Conservation (phyloP, 768 basidiomycete genomes). For the Hemileccinum rubropunctum region DNA sequence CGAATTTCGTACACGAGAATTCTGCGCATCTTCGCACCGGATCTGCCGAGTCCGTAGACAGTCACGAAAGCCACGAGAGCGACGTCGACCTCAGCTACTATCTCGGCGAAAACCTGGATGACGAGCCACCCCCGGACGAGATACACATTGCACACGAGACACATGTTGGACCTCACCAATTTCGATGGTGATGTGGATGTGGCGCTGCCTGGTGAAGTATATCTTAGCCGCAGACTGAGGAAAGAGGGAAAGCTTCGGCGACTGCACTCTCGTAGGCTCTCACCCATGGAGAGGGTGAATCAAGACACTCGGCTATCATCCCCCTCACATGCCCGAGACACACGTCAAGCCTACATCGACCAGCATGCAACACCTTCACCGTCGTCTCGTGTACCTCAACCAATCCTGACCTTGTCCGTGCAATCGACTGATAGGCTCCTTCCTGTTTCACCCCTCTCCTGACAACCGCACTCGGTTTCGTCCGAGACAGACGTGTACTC, state of each 20-base stretch:
- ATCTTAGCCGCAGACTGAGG: slow-evolving; percentile 49
- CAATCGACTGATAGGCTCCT: slow-evolving; percentile 23
- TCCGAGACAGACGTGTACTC: slow-evolving; percentile 16
- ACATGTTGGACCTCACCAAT: slow-evolving; percentile 63
- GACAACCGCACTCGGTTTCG: slow-evolving; percentile 7
- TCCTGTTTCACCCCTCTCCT: slow-evolving; percentile 18
- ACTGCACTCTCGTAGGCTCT: slow-evolving; percentile 37
- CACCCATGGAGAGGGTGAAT: slow-evolving; percentile 9
- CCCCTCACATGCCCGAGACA: neutral
- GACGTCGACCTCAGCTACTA: slow-evolving; percentile 45
- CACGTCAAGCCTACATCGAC: neutral
- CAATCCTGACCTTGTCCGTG: slow-evolving; percentile 8
- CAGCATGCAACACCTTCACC: neutral
- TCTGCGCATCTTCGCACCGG: slow-evolving; percentile 6
- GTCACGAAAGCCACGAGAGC: slow-evolving; percentile 30
- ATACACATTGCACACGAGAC: slow-evolving; percentile 42
- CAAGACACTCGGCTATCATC: too few relatives aligned
- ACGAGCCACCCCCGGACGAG: slow-evolving; percentile 28
- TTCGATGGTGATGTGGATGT: slow-evolving; percentile 75
- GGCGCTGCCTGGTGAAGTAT: slow-evolving; percentile 52
- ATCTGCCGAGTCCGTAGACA: slow-evolving; percentile 29
- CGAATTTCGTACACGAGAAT: slow-evolving; percentile 21
- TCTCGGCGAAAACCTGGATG: slow-evolving; percentile 33
- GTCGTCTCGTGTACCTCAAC: neutral
- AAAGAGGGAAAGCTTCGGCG: slow-evolving; percentile 63